Conservation (phyloP, 108 stramenopile genomes). For the Skeletonema menzelii region DNA sequence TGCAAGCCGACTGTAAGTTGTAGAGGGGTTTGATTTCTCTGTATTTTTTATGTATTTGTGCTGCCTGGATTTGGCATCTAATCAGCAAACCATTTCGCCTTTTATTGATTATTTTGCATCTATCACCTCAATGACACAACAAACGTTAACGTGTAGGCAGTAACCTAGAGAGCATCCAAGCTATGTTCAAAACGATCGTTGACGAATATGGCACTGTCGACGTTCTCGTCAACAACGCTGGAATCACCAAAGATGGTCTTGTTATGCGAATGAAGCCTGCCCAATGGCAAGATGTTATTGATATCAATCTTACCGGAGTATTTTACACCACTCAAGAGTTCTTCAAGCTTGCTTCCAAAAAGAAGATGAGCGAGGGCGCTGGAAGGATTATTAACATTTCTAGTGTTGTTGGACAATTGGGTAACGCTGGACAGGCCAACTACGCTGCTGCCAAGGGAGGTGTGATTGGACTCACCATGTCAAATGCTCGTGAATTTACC, state of each 20-base stretch:
- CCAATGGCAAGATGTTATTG: slow-evolving; percentile 94
- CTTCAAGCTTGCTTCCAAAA: slow-evolving; percentile 85
- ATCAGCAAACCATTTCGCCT: background rate
- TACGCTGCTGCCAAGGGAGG: slow-evolving; percentile 95
- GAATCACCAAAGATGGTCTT: slow-evolving; percentile 92
- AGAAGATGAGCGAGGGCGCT: slow-evolving; percentile 72
- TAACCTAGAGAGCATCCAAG: slow-evolving; percentile 76
- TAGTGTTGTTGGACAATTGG: slow-evolving; percentile 96
- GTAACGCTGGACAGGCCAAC: slow-evolving; percentile 96
- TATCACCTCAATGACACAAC: background rate
- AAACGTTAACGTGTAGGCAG: slow-evolving; percentile 45
- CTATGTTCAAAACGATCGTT: slow-evolving; percentile 72
- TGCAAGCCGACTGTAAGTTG: slow-evolving; percentile 87
- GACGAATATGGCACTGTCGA: slow-evolving; percentile 86
- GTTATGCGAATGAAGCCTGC: slow-evolving; percentile 95
- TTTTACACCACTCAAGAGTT: slow-evolving; percentile 96
- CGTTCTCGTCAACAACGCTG: slow-evolving; percentile 96
- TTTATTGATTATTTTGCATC: slow-evolving; percentile 3
- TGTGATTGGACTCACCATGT: slow-evolving; percentile 86
- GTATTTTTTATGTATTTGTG: background rate
- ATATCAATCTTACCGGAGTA: slow-evolving; percentile 94
- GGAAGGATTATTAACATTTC: slow-evolving; percentile 98
- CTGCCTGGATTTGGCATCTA: background rate
- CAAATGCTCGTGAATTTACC: slow-evolving; percentile 92
- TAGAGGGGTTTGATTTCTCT: background rate